Evolutionary conservation across 352 stramenopile genomes (phyloP).

Genomic region (Phytophthora fragariaefolia): DNA sequence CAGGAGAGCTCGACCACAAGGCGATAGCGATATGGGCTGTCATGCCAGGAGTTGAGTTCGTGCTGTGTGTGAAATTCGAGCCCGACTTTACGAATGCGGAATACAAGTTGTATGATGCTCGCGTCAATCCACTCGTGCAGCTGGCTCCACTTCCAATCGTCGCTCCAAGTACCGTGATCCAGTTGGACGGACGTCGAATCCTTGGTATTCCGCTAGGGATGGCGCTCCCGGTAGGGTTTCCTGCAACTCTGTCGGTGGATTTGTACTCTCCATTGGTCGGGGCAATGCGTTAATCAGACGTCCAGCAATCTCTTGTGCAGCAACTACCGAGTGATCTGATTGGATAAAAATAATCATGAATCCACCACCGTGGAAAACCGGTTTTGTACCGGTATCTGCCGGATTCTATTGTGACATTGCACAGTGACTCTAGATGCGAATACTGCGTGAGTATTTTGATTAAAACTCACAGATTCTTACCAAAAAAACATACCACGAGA

Average conservation of each 20-base stretch:
- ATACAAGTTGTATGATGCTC: constrained; percentile 45
- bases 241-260: constrained; percentile 40
- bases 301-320: too few species aligned
- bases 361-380: not conserved
- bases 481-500: not conserved
- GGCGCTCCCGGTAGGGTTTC: constrained; percentile 32
- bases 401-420: not conserved
- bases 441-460: not conserved
- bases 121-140: constrained; percentile 34
- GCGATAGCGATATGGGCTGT: constrained; percentile 25
- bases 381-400: not conserved
- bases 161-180: constrained; percentile 35
- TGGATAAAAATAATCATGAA: not conserved
- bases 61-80: constrained; percentile 46
- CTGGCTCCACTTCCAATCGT: constrained; percentile 38
- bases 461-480: not conserved
- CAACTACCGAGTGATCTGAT: too few species aligned
- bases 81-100: constrained; percentile 37
- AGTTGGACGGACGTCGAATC: constrained; percentile 43
- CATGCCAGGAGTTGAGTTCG: constrained; percentile 45
- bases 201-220: constrained; percentile 40
- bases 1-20: constrained; percentile 29
- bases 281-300: constrained; percentile 39
- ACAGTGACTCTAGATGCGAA: not conserved
- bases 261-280: constrained; percentile 40